These are phyloP conservation scores for Rubia tinctorum DNA, from an alignment of 305 asterid genomes.

Conservation along the genomic window DNA sequence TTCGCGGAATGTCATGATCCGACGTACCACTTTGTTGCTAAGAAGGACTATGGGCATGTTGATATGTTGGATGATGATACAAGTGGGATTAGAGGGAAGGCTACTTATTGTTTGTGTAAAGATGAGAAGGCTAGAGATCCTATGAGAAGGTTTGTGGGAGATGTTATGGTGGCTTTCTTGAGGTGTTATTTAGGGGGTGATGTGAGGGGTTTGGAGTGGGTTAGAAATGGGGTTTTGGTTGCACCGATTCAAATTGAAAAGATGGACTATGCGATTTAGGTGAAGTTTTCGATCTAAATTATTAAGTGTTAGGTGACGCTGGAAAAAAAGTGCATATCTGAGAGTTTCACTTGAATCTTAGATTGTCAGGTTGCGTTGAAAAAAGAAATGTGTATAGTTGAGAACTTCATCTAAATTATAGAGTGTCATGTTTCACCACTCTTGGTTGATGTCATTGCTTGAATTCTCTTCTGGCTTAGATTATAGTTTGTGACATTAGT, in stretches of 20 bases:
- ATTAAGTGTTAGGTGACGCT: too few relatives aligned
- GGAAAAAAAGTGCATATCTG: too few relatives aligned
- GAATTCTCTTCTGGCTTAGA: too few relatives aligned
- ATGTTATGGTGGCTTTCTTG: conserved; percentile 67
- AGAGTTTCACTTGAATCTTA: too few relatives aligned
- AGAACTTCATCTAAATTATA: too few relatives aligned
- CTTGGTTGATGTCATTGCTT: not conserved
- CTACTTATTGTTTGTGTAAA: conserved; percentile 70
- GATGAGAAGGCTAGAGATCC: conserved; percentile 64
- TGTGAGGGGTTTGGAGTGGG: conserved; percentile 35
- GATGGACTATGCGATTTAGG: conserved; percentile 33
- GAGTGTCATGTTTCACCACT: too few relatives aligned
- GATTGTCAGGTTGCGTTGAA: too few relatives aligned
- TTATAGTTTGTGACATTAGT: not conserved
- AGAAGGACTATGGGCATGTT: conserved; percentile 81
- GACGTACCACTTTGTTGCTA: conserved; percentile 63
- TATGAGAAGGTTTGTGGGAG: conserved; percentile 85
- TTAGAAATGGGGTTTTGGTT: conserved; percentile 39
- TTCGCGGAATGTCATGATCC: conserved; percentile 60
- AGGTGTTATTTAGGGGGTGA: conserved; percentile 56
- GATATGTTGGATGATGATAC: conserved; percentile 88
- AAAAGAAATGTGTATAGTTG: too few relatives aligned
- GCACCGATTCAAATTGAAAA: conserved; percentile 59
- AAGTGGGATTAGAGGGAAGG: conserved; percentile 62
- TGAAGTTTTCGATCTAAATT: not conserved